phyloP scores from a whole-genome alignment of 2,329 filamentous ascomycete species.

The Penicillium sp. region DNA sequence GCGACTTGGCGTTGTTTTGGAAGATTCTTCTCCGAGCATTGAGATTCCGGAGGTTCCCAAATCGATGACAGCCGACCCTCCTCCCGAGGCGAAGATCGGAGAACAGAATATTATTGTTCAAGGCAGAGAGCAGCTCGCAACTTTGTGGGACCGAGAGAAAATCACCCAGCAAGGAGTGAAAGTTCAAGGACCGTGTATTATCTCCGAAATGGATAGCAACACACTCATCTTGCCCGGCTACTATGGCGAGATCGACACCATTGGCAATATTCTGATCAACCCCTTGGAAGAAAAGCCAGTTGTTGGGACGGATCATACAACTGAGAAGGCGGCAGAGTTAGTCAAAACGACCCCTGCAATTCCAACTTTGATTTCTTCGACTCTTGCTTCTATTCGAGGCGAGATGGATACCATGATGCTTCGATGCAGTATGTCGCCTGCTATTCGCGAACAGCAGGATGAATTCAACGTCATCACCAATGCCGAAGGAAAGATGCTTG shows the following conservation, averaged over 20 bases:
- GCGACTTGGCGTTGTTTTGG: constrained; percentile 47
- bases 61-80: constrained; percentile 28
- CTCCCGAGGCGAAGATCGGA: constrained; percentile 38
- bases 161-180: constrained; percentile 43
- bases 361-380: no score
- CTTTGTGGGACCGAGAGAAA: constrained; percentile 47
- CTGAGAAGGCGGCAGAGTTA: no score
- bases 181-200: constrained; percentile 48
- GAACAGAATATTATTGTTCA: constrained; percentile 44
- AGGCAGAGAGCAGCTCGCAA: constrained; percentile 43
- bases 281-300: no score
- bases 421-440: constrained; percentile 53
- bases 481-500: constrained; percentile 51
- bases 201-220: constrained; percentile 55
- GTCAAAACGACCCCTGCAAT: no score
- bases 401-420: constrained; percentile 40
- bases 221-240: constrained; percentile 52
- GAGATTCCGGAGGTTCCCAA: constrained; percentile 37
- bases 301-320: no score
- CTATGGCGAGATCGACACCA: constrained; percentile 26
- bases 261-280: no score
- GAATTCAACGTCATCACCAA: constrained; percentile 57
- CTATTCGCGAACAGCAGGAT: constrained; percentile 54
- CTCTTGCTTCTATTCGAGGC: no score
- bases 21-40: constrained; percentile 45